Base-by-base conservation (phyloP, 2,329 filamentous ascomycete species). In the Colletotrichum spinosum region DNA sequence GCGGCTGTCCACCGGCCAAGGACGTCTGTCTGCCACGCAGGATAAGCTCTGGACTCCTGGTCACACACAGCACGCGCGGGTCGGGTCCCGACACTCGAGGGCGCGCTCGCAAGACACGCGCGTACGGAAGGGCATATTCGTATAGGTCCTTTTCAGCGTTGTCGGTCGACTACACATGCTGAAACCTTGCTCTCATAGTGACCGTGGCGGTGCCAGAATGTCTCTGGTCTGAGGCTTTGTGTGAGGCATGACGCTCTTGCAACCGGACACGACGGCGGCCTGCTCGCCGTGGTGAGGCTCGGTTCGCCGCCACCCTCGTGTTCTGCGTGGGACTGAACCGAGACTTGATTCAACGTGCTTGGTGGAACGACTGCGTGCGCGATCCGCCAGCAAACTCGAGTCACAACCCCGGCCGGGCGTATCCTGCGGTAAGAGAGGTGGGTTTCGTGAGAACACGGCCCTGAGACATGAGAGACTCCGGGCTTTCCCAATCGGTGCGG, bases 131-230 rank as follows among this genome's bases (percentile, higher is more conserved):
- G 45, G 38, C 37, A 15, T 41, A 37, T 56, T 50, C 44, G n/a
- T 49, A 55, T 62, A 25, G 39, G 45, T 7, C 25, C 48, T 34
- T 15, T 10, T 34, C 9, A 48, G 38, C 15, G 9, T 8, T 9
- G n/a, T 37, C 39, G 34, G 34, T 51, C 0, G 51, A 52, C n/a
- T 15, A 35, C 12, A 53, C 39, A 50, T 52, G 39, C 56, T 35
- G 50, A 15, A 25, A 50, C 13, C 33, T 10, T 42, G 15, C 37
- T 35, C 45, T 13, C 5, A 33, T 7, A 13, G 33, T 41, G n/a
- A 65, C 12, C 38, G 58, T 62, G 52, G 51, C 62, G 51, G 57
- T 51, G 49, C 41, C 58, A 62, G 35, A 48, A 56, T 56, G 62
- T 65, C 57, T 65, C 46, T 56, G 25, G 46, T 48, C 33, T 15